A percentile compares a stretch with the other conserved stretches of the same genome.
Conservation (phyloP, 1,284 basidiomycete species). For the Sporisorium graminicola region DNA sequence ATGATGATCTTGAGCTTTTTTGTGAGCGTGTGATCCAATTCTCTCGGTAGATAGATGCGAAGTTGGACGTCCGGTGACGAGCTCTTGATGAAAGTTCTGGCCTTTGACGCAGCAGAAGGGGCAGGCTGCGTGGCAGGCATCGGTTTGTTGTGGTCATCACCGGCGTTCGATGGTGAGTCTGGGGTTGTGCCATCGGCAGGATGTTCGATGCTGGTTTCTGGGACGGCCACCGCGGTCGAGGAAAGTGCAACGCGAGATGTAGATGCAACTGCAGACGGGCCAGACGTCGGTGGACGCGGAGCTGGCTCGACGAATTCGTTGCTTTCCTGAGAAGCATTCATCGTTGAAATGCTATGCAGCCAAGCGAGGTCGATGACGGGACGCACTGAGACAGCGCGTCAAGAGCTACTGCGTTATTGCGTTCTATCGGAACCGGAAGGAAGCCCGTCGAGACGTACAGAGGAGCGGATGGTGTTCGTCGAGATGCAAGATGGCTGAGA, state of each 20-base stretch:
- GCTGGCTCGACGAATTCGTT: slow-evolving; percentile 16
- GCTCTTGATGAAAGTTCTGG: slow-evolving; percentile 35
- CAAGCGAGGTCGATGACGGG: neutral
- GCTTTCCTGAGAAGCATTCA: slow-evolving; percentile 13
- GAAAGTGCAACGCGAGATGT: slow-evolving; percentile 7
- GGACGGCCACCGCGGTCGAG: neutral
- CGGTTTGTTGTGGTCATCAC: neutral
- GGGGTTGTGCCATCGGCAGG: neutral
- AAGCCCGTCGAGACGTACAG: neutral
- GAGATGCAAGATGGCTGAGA: neutral
- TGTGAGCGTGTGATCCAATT: slow-evolving; percentile 7
- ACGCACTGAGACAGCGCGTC: neutral
- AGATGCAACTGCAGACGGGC: slow-evolving; percentile 7
- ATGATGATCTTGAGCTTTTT: slow-evolving; percentile 26
- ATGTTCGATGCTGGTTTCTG: neutral
- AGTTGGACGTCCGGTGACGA: slow-evolving; percentile 20
- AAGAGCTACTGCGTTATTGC: neutral
- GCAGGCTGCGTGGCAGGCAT: neutral
- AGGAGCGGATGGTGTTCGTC: neutral
- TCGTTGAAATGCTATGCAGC: neutral
- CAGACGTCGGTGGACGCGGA: neutral
- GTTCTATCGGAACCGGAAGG: neutral
- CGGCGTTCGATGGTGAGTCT: neutral
- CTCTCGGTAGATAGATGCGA: slow-evolving; percentile 21
- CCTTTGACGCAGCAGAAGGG: neutral